Percentiles rank a stretch among this genome's conserved stretches.
Evolutionary conservation across 352 stramenopile species (phyloP).

Genomic region (Thraustochytrium sp.): DNA sequence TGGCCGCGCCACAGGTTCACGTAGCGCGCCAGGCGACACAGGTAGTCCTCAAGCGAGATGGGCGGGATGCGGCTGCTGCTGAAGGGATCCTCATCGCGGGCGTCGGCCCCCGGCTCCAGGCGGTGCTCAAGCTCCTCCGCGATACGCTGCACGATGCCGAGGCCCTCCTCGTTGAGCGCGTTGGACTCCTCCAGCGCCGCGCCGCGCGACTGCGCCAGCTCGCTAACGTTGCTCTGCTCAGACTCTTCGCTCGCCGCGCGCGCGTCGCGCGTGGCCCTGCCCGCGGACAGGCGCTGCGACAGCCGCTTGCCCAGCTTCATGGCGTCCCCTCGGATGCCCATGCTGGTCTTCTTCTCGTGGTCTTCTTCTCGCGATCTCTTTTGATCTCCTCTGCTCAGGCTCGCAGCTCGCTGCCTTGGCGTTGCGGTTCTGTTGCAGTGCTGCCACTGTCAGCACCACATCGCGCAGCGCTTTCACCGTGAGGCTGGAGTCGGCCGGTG

Average conservation of each 20-base stretch:
- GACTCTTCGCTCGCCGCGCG: background rate
- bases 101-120: background rate
- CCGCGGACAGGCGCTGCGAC: background rate
- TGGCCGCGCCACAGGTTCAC: conserved; percentile 9
- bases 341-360: too few species aligned
- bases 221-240: background rate
- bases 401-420: too few species aligned
- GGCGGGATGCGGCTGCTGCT: background rate
- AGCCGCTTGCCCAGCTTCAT: background rate
- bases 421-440: too few species aligned
- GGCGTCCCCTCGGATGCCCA: background rate
- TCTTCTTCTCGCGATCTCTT: too few species aligned
- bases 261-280: background rate
- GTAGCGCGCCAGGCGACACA: conserved; percentile 14
- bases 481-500: too few species aligned
- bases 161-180: conserved; percentile 16
- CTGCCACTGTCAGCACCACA: too few species aligned
- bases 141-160: background rate
- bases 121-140: background rate
- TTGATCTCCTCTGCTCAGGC: too few species aligned
- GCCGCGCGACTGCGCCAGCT: background rate
- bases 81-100: background rate
- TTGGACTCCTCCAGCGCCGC: background rate
- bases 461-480: too few species aligned
- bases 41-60: background rate